phyloP scores from a whole-genome alignment of 2,329 filamentous ascomycete species.

The Claviceps maximensis region DNA sequence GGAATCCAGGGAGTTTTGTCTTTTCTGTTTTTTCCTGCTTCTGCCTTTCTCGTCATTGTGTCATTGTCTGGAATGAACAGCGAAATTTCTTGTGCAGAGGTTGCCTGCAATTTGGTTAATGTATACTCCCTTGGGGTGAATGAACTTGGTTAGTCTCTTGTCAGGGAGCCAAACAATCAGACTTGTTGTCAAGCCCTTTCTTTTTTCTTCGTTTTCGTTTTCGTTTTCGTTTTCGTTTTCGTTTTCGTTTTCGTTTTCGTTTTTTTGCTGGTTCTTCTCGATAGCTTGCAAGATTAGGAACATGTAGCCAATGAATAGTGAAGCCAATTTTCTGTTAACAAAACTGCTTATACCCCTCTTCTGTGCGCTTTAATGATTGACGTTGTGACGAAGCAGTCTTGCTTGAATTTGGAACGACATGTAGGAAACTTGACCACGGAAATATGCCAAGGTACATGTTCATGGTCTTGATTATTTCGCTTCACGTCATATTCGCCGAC shows the following conservation, averaged over 20 bases:
- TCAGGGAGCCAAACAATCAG: background rate
- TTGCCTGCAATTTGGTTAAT: conserved; percentile 7
- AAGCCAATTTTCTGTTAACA: background rate
- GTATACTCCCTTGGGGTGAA: background rate
- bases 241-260: background rate
- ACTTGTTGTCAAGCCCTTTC: background rate
- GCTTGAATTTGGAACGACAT: too few relatives aligned
- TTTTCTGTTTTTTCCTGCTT: background rate
- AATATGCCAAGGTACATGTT: too few relatives aligned
- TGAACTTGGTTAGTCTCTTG: background rate
- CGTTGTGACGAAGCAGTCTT: background rate
- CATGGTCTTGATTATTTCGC: too few relatives aligned
- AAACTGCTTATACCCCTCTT: too few relatives aligned
- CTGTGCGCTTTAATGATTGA: too few relatives aligned
- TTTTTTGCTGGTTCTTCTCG: too few relatives aligned
- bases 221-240: background rate
- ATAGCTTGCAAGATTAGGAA: background rate
- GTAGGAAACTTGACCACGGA: too few relatives aligned
- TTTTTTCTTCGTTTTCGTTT: background rate
- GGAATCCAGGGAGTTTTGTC: conserved; percentile 10
- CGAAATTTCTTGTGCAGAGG: conserved; percentile 6
- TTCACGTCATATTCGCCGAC: too few relatives aligned
- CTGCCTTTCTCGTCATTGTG: background rate
- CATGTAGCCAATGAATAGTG: background rate
- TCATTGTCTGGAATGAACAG: conserved; percentile 6